Percentiles rank a stretch among this genome's conserved stretches.
phyloP scores from a whole-genome alignment of 371 early-diverging fungal species.

The Coemansia sp. region DNA sequence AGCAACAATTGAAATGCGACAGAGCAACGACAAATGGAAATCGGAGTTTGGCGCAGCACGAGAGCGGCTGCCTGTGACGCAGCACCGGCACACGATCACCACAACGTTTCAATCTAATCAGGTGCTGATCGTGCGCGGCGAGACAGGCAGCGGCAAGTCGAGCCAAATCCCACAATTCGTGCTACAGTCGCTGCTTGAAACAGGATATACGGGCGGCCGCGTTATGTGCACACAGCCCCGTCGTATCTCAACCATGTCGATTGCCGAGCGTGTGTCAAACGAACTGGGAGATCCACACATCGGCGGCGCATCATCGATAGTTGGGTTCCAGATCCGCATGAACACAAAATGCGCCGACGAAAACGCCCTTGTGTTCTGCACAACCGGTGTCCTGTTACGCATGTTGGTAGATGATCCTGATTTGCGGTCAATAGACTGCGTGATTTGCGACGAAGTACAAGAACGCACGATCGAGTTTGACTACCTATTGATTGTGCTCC shows the following conservation, averaged over 20 bases:
- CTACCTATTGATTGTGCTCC: slow-evolving; percentile 65
- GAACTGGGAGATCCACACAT: slow-evolving; percentile 62
- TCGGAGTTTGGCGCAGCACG: slow-evolving; percentile 4
- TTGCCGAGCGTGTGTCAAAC: slow-evolving; percentile 77
- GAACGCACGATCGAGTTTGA: slow-evolving; percentile 61
- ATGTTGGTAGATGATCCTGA: slow-evolving; percentile 71
- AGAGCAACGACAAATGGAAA: neutral
- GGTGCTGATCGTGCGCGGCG: slow-evolving; percentile 68
- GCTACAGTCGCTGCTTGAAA: slow-evolving; percentile 48
- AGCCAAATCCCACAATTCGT: slow-evolving; percentile 93
- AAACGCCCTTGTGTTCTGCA: slow-evolving; percentile 79
- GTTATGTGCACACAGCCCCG: slow-evolving; percentile 95
- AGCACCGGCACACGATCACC: slow-evolving; percentile 60
- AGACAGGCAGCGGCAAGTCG: slow-evolving; percentile 82
- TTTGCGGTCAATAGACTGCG: slow-evolving; percentile 63
- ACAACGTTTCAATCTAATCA: slow-evolving; percentile 58
- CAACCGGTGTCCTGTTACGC: slow-evolving; percentile 81
- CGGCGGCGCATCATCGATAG: slow-evolving; percentile 31
- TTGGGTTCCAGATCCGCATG: slow-evolving; percentile 84
- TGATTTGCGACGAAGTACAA: slow-evolving; percentile 82
- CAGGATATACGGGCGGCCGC: slow-evolving; percentile 56
- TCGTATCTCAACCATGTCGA: slow-evolving; percentile 84
- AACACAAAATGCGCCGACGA: slow-evolving; percentile 65
- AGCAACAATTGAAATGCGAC: neutral
- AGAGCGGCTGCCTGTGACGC: slow-evolving; percentile 62